Evolutionary conservation across 768 basidiomycete genomes (phyloP).

Genomic region (Mycena chlorophos): DNA sequence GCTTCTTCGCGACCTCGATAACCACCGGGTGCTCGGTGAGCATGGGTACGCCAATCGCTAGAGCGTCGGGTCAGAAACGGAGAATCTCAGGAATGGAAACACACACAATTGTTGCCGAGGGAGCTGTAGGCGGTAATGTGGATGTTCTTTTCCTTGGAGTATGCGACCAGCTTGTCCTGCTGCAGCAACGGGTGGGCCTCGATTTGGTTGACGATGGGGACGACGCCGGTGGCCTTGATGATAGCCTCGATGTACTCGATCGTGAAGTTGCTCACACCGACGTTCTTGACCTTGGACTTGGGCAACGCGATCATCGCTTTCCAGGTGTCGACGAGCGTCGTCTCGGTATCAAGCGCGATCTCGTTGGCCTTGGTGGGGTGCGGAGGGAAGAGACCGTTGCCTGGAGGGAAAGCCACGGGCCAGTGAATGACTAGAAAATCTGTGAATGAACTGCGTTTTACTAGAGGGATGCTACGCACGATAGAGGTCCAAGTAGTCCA

Average conservation of each 20-base stretch:
- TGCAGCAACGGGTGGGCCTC: constrained; percentile 81
- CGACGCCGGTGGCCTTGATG: constrained; percentile 66
- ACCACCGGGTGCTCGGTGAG: constrained; percentile 69
- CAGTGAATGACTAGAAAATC: constrained; percentile 70
- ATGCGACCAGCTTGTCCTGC: constrained; percentile 71
- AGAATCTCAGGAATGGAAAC: neutral
- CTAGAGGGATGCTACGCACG: constrained; percentile 41
- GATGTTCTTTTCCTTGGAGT: constrained; percentile 68
- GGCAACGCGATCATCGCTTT: constrained; percentile 72
- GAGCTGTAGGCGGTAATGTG: constrained; percentile 69
- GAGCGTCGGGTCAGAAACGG: constrained; percentile 1
- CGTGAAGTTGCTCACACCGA: constrained; percentile 86
- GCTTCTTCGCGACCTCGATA: constrained; percentile 58
- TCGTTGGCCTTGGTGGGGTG: constrained; percentile 47
- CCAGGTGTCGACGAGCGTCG: constrained; percentile 79
- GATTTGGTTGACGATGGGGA: constrained; percentile 78
- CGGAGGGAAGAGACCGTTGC: constrained; percentile 54
- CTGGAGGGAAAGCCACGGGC: constrained; percentile 69
- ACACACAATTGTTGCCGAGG: constrained; percentile 76
- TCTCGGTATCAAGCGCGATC: constrained; percentile 55
- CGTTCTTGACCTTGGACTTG: constrained; percentile 68
- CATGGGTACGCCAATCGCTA: constrained; percentile 61
- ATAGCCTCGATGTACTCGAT: constrained; percentile 65
- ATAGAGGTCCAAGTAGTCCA: constrained; percentile 81
- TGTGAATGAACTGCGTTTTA: neutral